Evolutionary conservation across 129 eudicot species (phyloP), one percentile per base, ranked within the genome.

Genomic region (Apium graveolens): DNA sequence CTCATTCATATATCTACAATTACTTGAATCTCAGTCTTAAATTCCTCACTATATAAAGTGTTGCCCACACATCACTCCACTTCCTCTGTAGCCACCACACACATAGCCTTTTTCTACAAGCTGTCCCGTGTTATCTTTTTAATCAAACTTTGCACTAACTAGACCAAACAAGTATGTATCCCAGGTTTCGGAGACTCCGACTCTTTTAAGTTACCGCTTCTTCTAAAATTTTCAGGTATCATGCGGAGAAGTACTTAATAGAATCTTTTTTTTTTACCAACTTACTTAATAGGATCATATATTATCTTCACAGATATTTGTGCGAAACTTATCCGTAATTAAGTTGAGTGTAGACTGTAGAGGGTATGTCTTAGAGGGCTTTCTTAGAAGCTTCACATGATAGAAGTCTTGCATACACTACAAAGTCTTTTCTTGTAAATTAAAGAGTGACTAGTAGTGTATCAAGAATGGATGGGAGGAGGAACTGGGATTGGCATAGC

Each of bases 401-500:
- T n/a, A n/a, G n/a, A 63, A 29, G 70, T 63, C 16, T 63, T 63
- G 18, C 37, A 63, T 63, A 27, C 8, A 63, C 17, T 63, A 63
- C 17, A 11, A 27, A 63, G 37, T 11, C 20, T 63, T 27, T 29
- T 72, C 5, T 42, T 39, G 37, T n/a, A 21, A 16, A 27, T n/a
- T n/a, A 39, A 41, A 3, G 26, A 16, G 43, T 20, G 48, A 8
- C 1, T 13, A 21, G 42, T 29, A 31, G 42, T 11, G 48, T 70
- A 31, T 32, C 21, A 21, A 43, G n/a, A 43, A 80, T 80, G 84
- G 81, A 84, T 69, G 55, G 34, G 65, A 24, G 42, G 74, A 81
- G 17, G 69, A 43, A 42, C 5, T 43, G 76, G 57, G 46, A 42
- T 73, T 71, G 76, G 76, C 49, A 72, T 72, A 74, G 68, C n/a